These are phyloP conservation scores for Coniosporium apollinis DNA, from an alignment of 495 filamentous ascomycete genomes.

Conservation along the genomic window DNA sequence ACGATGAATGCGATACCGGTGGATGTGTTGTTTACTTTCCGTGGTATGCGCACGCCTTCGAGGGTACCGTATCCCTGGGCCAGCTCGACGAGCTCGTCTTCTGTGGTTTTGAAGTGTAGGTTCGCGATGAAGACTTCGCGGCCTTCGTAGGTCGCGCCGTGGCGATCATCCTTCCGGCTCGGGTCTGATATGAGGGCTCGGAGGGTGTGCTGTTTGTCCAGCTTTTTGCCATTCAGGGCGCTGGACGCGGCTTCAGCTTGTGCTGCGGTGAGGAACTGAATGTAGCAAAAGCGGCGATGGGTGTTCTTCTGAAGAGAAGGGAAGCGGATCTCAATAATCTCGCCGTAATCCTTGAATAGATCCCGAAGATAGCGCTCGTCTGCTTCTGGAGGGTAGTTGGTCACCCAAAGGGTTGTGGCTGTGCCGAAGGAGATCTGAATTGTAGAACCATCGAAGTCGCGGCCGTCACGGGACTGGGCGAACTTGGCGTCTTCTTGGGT, in stretches of 20 bases:
- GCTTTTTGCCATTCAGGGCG: conserved; percentile 46
- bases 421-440: conserved; percentile 59
- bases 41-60: conserved; percentile 46
- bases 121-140: conserved; percentile 75
- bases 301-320: conserved; percentile 81
- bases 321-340: conserved; percentile 73
- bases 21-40: conserved; percentile 43
- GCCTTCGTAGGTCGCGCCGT: conserved; percentile 66
- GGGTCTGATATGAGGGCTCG: conserved; percentile 75
- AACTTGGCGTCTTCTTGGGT: conserved; percentile 59
- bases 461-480: conserved; percentile 65
- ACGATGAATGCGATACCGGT: conserved; percentile 64
- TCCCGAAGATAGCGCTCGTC: conserved; percentile 65
- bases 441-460: conserved; percentile 48
- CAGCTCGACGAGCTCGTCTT: conserved; percentile 48
- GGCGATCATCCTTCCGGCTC: conserved; percentile 52
- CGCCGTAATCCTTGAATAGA: conserved; percentile 60
- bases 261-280: conserved; percentile 51
- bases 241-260: conserved; percentile 31
- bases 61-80: conserved; percentile 65
- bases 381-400: conserved; percentile 76
- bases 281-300: conserved; percentile 82
- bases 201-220: conserved; percentile 50
- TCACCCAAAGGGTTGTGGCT: conserved; percentile 67
- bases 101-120: conserved; percentile 45